These are phyloP conservation scores for Citrus medica DNA, from an alignment of 345 rosid genomes.

Conservation along the genomic window DNA sequence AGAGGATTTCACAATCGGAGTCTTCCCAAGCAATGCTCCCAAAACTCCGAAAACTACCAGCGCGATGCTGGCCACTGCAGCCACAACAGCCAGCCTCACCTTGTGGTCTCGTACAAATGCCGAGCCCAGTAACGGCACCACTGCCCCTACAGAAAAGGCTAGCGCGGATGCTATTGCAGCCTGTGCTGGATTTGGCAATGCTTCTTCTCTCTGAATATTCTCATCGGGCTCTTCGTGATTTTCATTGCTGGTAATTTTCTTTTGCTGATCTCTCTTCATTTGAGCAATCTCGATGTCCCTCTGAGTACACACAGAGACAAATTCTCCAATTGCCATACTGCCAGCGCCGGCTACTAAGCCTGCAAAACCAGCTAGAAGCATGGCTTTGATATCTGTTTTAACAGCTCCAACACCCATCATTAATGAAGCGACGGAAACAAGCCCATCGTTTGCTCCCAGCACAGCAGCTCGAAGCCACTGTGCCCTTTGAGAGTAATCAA, in stretches of 20 bases:
- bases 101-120: constrained; percentile 48
- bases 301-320: constrained; percentile 76
- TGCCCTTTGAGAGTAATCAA: constrained; percentile 60
- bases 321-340: constrained; percentile 88
- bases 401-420: constrained; percentile 86
- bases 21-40: constrained; percentile 58
- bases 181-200: constrained; percentile 58
- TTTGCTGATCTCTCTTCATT: constrained; percentile 33
- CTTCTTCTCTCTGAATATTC: constrained; percentile 13
- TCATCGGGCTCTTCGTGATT: constrained; percentile 24
- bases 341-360: constrained; percentile 75
- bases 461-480: constrained; percentile 87
- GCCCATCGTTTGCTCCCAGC: constrained; percentile 78
- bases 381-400: constrained; percentile 52
- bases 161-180: constrained; percentile 72
- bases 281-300: constrained; percentile 62
- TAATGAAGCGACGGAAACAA: constrained; percentile 71
- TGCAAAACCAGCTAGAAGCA: constrained; percentile 69
- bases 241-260: not conserved
- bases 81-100: constrained; percentile 49
- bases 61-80: constrained; percentile 44
- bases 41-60: constrained; percentile 47
- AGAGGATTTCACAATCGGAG: constrained; percentile 41
- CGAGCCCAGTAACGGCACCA: constrained; percentile 52
- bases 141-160: constrained; percentile 64